Percentiles rank a stretch among this genome's conserved stretches.
Conservation (phyloP, 768 basidiomycete species). For the Pholiota conissans region DNA sequence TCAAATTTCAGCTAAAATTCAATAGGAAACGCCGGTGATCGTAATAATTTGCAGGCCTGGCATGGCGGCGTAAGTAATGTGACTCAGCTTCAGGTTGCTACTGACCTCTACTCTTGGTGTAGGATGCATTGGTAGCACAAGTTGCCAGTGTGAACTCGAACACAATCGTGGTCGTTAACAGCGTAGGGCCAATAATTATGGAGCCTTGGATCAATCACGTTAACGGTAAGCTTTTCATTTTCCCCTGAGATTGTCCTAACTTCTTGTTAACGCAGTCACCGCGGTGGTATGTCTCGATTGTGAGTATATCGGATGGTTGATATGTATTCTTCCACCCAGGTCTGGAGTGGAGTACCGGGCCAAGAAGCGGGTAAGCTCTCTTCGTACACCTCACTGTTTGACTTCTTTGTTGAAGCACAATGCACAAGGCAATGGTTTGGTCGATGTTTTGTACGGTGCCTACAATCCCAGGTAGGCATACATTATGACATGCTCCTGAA, state of each 20-base stretch:
- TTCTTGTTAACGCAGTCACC: conserved; percentile 25
- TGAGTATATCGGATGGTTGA: not conserved
- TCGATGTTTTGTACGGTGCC: conserved; percentile 58
- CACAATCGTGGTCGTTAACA: conserved; percentile 68
- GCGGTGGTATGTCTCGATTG: conserved; percentile 30
- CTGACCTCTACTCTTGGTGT: not conserved
- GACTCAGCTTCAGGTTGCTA: not conserved
- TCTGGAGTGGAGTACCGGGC: conserved; percentile 58
- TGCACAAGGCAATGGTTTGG: conserved; percentile 56
- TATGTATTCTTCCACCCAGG: conserved; percentile 22
- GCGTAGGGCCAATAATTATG: conserved; percentile 59
- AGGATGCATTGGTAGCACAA: conserved; percentile 47
- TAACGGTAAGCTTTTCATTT: conserved; percentile 35
- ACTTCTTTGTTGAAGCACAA: too few relatives aligned
- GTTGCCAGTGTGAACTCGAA: conserved; percentile 57
- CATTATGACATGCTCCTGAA: not conserved
- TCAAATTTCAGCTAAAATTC: too few relatives aligned
- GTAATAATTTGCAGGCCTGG: conserved; percentile 52
- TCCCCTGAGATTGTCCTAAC: too few relatives aligned
- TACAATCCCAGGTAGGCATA: conserved; percentile 54
- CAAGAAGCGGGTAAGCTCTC: conserved; percentile 54
- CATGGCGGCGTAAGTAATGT: conserved; percentile 39
- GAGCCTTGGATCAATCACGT: conserved; percentile 59
- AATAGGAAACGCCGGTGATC: conserved; percentile 53
- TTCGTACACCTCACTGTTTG: too few relatives aligned